Conservation (phyloP, 2,329 filamentous ascomycete genomes). For the Colletotrichum kahawae region DNA sequence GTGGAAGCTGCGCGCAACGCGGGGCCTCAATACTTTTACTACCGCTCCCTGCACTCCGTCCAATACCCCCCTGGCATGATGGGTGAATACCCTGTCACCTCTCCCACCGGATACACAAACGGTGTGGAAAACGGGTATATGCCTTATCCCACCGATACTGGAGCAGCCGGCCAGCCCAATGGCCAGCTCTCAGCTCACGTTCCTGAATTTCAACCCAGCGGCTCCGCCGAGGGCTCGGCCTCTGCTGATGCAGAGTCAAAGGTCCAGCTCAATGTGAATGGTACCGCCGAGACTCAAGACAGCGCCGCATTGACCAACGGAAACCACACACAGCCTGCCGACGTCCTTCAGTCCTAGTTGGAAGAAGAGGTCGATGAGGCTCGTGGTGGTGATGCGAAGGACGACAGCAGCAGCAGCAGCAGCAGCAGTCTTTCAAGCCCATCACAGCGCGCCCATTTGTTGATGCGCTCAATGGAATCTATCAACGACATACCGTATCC, state of each 20-base stretch:
- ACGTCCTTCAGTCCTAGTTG: slow-evolving; percentile 23
- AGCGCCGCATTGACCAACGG: slow-evolving; percentile 30
- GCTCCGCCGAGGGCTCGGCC: background rate
- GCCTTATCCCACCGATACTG: slow-evolving; percentile 9
- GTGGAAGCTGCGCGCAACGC: slow-evolving; percentile 76
- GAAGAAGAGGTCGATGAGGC: slow-evolving; percentile 13
- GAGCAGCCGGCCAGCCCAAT: slow-evolving; percentile 39
- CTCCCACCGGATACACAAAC: slow-evolving; percentile 33
- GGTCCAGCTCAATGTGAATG: slow-evolving; percentile 12
- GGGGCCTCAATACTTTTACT: slow-evolving; percentile 56
- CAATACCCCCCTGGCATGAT: slow-evolving; percentile 25
- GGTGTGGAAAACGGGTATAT: slow-evolving; percentile 18
- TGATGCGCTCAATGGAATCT: slow-evolving; percentile 11
- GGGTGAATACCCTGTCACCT: slow-evolving; percentile 31
- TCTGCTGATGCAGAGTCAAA: background rate
- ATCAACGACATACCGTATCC: slow-evolving; percentile 29
- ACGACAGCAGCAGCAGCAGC: background rate
- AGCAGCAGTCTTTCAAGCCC: background rate
- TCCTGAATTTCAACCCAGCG: slow-evolving; percentile 62
- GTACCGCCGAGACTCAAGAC: slow-evolving; percentile 29
- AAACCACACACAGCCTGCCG: slow-evolving; percentile 26
- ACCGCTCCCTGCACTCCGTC: slow-evolving; percentile 26
- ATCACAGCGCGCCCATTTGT: slow-evolving; percentile 11
- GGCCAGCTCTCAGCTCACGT: slow-evolving; percentile 65
- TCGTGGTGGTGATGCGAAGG: background rate